Evolutionary conservation across 1,284 basidiomycete genomes (phyloP).

Genomic region (Rhodotorula sp.): DNA sequence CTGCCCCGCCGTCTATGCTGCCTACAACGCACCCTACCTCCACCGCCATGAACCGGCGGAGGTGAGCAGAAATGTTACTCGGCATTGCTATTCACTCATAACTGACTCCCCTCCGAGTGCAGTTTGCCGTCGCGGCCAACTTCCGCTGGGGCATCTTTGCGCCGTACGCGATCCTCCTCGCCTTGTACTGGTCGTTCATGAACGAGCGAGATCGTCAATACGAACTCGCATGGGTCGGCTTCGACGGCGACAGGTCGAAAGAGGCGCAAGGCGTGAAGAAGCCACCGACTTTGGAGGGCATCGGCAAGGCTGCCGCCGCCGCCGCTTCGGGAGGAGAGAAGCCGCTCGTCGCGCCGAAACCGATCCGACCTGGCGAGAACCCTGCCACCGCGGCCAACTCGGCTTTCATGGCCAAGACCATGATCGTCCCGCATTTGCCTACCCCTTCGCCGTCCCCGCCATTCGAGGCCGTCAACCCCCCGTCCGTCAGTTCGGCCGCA

Average conservation of each 20-base stretch:
- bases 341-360: slow-evolving; percentile 1
- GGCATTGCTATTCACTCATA: no score
- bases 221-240: slow-evolving; percentile 24
- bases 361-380: not conserved
- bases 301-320: not conserved
- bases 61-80: no score
- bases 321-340: not conserved
- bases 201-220: not conserved
- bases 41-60: slow-evolving; percentile 12
- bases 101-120: no score
- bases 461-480: slow-evolving; percentile 11
- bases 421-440: slow-evolving; percentile 8
- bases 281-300: no score
- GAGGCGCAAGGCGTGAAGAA: not conserved
- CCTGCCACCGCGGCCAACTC: not conserved
- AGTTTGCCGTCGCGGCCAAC: slow-evolving; percentile 18
- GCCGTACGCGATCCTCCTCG: slow-evolving; percentile 22
- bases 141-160: slow-evolving; percentile 27
- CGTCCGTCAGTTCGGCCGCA: slow-evolving; percentile 3
- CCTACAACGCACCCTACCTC: not conserved
- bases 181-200: slow-evolving; percentile 13
- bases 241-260: slow-evolving; percentile 8
- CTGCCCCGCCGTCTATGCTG: slow-evolving; percentile 4
- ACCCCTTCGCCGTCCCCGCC: slow-evolving; percentile 30
- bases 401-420: not conserved